phyloP scores from a whole-genome alignment of 192 early-diverging fungal species.

The Coemansia sp. region DNA sequence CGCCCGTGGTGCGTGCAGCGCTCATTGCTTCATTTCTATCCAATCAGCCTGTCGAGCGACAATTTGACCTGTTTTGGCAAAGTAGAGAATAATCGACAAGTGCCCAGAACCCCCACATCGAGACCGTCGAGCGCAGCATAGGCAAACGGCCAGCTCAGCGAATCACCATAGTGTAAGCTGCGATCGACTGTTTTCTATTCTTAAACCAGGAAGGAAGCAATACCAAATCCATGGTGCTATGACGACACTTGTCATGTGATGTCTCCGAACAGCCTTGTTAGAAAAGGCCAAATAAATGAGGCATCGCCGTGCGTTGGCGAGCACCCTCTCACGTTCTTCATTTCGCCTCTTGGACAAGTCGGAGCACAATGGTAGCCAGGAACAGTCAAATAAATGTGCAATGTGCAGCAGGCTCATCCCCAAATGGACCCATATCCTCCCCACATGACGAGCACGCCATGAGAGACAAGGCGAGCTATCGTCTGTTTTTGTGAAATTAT shows the following conservation, averaged over 20 bases:
- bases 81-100: background rate
- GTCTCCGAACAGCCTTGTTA: background rate
- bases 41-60: background rate
- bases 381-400: background rate
- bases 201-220: background rate
- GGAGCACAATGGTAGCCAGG: background rate
- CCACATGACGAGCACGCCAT: background rate
- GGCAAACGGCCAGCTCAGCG: background rate
- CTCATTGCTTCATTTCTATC: background rate
- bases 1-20: background rate
- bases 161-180: background rate
- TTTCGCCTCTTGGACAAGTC: background rate
- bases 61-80: background rate
- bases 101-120: too few relatives aligned
- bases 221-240: background rate
- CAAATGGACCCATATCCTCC: background rate
- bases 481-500: background rate
- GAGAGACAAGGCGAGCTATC: background rate
- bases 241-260: constrained; percentile 1
- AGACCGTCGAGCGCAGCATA: too few relatives aligned
- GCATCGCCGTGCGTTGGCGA: background rate
- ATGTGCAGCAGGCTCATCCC: background rate
- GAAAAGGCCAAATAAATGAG: background rate
- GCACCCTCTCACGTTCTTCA: background rate
- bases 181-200: background rate